phyloP scores from a whole-genome alignment of 768 basidiomycete genomes.

The Phylloporus sp. region DNA sequence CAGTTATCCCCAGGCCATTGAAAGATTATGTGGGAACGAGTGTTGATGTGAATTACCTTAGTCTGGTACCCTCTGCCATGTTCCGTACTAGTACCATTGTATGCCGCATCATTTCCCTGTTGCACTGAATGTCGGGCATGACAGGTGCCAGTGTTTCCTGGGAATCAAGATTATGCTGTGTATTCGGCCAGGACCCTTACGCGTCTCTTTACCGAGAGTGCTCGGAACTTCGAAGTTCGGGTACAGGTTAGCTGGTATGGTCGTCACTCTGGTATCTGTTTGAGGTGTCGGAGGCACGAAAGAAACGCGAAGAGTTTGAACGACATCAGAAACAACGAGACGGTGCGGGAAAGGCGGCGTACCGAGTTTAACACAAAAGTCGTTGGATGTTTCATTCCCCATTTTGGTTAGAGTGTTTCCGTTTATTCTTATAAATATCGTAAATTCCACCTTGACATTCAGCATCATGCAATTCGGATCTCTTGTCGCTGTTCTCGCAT shows the following conservation, averaged over 20 bases:
- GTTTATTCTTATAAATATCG: no score
- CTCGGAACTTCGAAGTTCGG: no score
- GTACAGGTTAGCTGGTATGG: slow-evolving; percentile 52
- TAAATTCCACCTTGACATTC: no score
- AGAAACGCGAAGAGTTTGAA: no score
- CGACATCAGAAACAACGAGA: no score
- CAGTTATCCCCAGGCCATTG: slow-evolving; percentile 48
- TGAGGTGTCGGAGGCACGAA: no score
- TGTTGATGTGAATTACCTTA: slow-evolving; percentile 14
- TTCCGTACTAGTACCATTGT: no score
- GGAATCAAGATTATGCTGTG: slow-evolving; percentile 46
- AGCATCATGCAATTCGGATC: slow-evolving; percentile 28
- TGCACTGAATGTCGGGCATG: slow-evolving; percentile 9
- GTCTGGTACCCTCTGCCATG: slow-evolving; percentile 55
- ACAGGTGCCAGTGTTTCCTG: slow-evolving; percentile 50
- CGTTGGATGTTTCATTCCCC: no score
- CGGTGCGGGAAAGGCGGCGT: no score
- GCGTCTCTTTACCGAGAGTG: slow-evolving; percentile 44
- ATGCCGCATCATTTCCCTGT: background rate
- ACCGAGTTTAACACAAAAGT: no score
- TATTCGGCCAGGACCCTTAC: slow-evolving; percentile 60
- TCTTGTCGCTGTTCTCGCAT: background rate
- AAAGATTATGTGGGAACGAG: slow-evolving; percentile 38
- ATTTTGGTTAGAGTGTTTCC: no score
- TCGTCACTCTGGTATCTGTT: no score